Conservation (phyloP, 208 protist genomes). For the Acanthamoeba triangularis region DNA sequence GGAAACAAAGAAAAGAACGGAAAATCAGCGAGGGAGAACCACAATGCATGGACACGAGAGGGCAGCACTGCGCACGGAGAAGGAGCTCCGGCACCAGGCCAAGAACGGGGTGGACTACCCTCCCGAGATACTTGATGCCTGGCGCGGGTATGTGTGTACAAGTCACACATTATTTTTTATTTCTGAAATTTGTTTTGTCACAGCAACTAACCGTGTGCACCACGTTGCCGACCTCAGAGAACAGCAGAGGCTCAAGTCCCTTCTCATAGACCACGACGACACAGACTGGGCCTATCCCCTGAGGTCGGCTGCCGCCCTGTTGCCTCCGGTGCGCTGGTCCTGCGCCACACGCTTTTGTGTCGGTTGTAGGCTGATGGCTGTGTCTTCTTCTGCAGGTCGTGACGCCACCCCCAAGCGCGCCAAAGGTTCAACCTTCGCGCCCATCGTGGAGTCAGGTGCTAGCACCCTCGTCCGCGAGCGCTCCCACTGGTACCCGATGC, state of each 20-base stretch:
- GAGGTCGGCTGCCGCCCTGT: background rate
- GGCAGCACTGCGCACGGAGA: background rate
- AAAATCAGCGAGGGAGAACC: no score
- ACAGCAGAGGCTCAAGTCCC: constrained; percentile 5
- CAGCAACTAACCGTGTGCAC: no score
- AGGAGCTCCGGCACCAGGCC: background rate
- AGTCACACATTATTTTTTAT: no score
- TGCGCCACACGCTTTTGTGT: no score
- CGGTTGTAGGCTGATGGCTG: no score
- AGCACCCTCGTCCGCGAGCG: background rate
- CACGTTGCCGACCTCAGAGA: background rate
- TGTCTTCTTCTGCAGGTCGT: background rate
- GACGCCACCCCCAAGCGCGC: background rate
- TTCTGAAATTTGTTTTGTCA: no score
- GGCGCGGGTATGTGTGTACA: no score
- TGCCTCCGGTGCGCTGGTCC: no score
- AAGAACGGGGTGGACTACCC: background rate
- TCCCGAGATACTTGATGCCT: background rate
- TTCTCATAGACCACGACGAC: background rate
- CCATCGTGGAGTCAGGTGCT: background rate
- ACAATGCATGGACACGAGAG: background rate
- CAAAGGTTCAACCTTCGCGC: background rate
- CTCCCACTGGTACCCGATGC: no score
- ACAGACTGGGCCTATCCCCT: constrained; percentile 18
- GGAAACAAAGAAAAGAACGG: no score